Percentiles rank a stretch among this genome's conserved stretches.
Conservation (phyloP, 306 rosid genomes). For the Urtica urens region DNA sequence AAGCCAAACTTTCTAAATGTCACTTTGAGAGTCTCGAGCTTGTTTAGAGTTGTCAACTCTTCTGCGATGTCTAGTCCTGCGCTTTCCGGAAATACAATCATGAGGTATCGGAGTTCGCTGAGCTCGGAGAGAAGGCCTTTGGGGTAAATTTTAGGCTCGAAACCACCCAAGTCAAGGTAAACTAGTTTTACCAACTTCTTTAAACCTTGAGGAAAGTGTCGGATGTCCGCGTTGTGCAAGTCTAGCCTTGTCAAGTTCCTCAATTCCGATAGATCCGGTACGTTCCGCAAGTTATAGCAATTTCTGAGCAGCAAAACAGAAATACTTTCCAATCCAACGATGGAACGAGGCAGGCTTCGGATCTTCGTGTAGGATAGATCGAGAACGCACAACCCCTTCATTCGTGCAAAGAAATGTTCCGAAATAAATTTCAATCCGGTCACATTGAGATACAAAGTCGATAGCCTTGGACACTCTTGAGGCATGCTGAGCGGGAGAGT, state of each 20-base stretch:
- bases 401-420: constrained; percentile 4
- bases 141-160: no score
- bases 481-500: not conserved
- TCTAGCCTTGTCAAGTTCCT: constrained; percentile 6
- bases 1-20: no score
- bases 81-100: no score
- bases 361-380: constrained; percentile 6
- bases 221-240: not conserved
- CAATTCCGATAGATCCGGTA: constrained; percentile 11
- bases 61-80: no score
- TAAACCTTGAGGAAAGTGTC: constrained; percentile 6
- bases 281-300: not conserved
- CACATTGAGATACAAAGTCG: not conserved
- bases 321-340: constrained; percentile 5
- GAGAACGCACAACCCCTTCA: constrained; percentile 10
- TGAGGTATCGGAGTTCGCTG: no score
- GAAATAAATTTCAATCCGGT: not conserved
- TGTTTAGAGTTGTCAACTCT: no score
- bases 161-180: constrained; percentile 11
- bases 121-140: no score
- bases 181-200: not conserved
- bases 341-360: not conserved
- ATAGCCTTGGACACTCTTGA: constrained; percentile 8
- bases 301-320: constrained; percentile 1
- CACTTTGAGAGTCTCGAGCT: no score